Percentiles rank a stretch among this genome's conserved stretches.
Evolutionary conservation across 2,329 filamentous ascomycete genomes (phyloP).

Genomic region (Bipolaris gigantea): DNA sequence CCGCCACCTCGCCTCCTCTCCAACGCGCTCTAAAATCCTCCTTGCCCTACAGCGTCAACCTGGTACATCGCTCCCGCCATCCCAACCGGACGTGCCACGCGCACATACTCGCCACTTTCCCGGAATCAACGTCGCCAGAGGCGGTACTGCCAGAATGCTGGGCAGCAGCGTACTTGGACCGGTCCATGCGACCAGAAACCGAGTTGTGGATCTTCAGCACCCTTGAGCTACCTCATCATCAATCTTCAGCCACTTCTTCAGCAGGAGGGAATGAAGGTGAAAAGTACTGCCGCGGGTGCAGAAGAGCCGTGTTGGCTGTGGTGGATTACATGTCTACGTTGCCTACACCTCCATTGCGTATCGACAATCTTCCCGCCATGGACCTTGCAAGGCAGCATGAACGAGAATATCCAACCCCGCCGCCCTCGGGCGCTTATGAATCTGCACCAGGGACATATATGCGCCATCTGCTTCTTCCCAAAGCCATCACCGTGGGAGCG

Average conservation of each 20-base stretch:
- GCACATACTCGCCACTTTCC: conserved; percentile 44
- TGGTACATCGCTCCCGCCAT: conserved; percentile 67
- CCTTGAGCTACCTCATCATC: conserved; percentile 31
- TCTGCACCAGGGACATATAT: conserved; percentile 29
- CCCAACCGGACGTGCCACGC: conserved; percentile 47
- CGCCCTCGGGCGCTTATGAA: conserved; percentile 24
- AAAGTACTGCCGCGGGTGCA: conserved; percentile 33
- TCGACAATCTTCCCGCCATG: conserved; percentile 28
- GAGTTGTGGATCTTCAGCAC: conserved; percentile 63
- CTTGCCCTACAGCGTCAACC: conserved; percentile 61
- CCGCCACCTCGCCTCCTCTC: conserved; percentile 52
- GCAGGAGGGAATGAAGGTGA: not conserved
- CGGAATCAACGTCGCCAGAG: conserved; percentile 23
- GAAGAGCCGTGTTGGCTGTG: conserved; percentile 32
- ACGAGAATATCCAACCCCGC: conserved; percentile 28
- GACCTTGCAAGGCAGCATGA: conserved; percentile 36
- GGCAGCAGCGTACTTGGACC: conserved; percentile 63
- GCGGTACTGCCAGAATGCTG: conserved; percentile 48
- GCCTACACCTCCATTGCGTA: conserved; percentile 30
- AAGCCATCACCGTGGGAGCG: conserved; percentile 50
- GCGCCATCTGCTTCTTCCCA: conserved; percentile 37
- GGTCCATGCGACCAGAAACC: conserved; percentile 63
- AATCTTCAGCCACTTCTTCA: conserved; percentile 1
- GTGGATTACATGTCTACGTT: conserved; percentile 35
- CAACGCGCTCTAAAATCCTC: conserved; percentile 54